A percentile compares a stretch with the other conserved stretches of the same genome.
Evolutionary conservation across 805 yeast genomes (phyloP).

Genomic region (Yamadazyma endophytica): DNA sequence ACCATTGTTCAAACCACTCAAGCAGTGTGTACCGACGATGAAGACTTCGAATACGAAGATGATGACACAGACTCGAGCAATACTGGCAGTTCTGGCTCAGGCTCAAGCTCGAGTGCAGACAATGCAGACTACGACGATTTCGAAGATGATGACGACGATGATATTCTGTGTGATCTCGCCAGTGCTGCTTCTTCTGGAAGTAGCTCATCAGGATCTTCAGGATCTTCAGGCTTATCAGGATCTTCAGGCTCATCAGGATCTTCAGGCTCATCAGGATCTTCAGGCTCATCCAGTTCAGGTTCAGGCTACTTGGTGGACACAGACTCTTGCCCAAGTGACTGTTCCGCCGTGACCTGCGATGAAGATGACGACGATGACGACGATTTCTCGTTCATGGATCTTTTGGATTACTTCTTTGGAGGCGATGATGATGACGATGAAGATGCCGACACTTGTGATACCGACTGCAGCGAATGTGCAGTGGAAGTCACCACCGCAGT

Average conservation of each 20-base stretch:
- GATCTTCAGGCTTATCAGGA: slow-evolving; percentile 10
- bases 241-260: slow-evolving; percentile 7
- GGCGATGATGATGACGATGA: slow-evolving; percentile 9
- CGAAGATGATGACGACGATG: slow-evolving; percentile 15
- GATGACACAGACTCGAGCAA: too few species aligned
- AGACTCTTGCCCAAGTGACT: slow-evolving; percentile 10
- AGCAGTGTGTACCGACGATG: too few species aligned
- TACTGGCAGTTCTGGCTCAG: too few species aligned
- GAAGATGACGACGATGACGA: slow-evolving; percentile 12
- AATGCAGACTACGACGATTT: too few species aligned
- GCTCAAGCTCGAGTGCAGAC: too few species aligned
- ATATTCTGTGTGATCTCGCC: slow-evolving; percentile 10
- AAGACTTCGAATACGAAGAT: too few species aligned
- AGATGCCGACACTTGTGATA: slow-evolving; percentile 14
- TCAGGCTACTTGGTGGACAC: slow-evolving; percentile 10
- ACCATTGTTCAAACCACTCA: too few species aligned
- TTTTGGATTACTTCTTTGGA: slow-evolving; percentile 11
- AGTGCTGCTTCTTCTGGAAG: slow-evolving; percentile 7
- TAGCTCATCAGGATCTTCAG: slow-evolving; percentile 7
- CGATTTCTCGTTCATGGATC: slow-evolving; percentile 12
- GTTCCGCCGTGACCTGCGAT: slow-evolving; percentile 11
- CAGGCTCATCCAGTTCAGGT: slow-evolving; percentile 3
- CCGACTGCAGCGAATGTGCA: slow-evolving; percentile 13
- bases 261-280: slow-evolving; percentile 1
- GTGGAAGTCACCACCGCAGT: slow-evolving; percentile 6